A percentile compares a stretch with the other conserved stretches of the same genome.
These are phyloP conservation scores for Fusarium nurragi DNA, from an alignment of 2,329 filamentous ascomycete species.

Conservation along the genomic window DNA sequence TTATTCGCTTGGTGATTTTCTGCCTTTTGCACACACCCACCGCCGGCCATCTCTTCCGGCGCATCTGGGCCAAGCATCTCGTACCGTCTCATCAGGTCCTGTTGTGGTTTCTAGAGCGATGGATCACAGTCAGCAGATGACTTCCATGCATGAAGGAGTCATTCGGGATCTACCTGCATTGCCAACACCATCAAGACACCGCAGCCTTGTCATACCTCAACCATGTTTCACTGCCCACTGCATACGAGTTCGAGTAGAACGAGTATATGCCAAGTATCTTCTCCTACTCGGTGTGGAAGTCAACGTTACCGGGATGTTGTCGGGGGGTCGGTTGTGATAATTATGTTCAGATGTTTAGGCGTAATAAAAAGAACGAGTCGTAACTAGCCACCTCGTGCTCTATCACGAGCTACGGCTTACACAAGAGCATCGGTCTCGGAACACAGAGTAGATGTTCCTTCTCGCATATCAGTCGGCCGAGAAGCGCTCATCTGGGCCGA, in stretches of 20 bases:
- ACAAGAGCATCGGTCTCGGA: conserved; percentile 17
- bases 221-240: conserved; percentile 38
- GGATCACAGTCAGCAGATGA: conserved; percentile 40
- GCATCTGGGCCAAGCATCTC: too few relatives aligned
- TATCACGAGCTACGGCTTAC: conserved; percentile 23
- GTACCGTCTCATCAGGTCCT: conserved; percentile 24
- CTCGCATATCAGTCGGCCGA: conserved; percentile 38
- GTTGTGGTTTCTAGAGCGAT: conserved; percentile 22
- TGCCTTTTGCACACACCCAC: conserved; percentile 14
- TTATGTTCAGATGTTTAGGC: conserved; percentile 8
- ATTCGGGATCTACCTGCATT: conserved; percentile 42
- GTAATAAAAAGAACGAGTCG: neutral
- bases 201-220: conserved; percentile 39
- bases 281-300: conserved; percentile 20
- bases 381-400: conserved; percentile 5
- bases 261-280: conserved; percentile 10
- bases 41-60: conserved; percentile 4
- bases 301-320: neutral
- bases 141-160: conserved; percentile 41
- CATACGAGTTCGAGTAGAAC: conserved; percentile 31
- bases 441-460: conserved; percentile 29
- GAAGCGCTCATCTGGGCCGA: conserved; percentile 36
- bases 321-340: conserved; percentile 5
- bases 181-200: conserved; percentile 39
- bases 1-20: conserved; percentile 22